These are phyloP conservation scores for Cucurbita moschata DNA, from an alignment of 306 rosid species.

Conservation along the genomic window DNA sequence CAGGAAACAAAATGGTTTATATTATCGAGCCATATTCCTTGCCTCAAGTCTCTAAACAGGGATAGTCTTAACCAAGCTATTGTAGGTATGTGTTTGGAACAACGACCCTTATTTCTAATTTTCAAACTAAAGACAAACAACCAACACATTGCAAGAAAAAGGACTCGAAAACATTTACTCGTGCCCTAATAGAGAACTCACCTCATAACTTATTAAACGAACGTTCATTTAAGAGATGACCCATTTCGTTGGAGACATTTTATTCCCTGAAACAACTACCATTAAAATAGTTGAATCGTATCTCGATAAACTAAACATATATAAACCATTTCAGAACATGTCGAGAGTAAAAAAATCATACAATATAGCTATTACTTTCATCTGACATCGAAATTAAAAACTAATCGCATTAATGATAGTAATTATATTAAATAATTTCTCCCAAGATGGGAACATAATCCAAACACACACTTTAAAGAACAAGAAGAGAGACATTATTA, in stretches of 20 bases:
- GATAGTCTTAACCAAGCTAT: too few relatives aligned
- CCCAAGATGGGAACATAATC: neutral
- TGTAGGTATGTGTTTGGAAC: too few relatives aligned
- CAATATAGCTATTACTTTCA: neutral
- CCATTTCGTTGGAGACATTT: neutral
- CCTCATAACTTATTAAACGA: neutral
- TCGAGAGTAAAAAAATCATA: too few relatives aligned
- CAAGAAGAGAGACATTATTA: neutral
- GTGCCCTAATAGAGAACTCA: neutral
- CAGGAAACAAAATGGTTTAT: too few relatives aligned
- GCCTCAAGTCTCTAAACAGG: too few relatives aligned
- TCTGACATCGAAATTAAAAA: neutral
- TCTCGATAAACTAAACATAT: neutral
- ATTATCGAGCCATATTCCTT: too few relatives aligned
- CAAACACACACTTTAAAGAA: neutral
- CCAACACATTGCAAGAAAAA: neutral
- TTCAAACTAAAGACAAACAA: neutral
- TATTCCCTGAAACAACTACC: too few relatives aligned
- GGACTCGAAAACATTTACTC: too few relatives aligned
- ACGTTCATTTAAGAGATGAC: neutral
- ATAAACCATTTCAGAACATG: neutral
- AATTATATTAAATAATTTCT: neutral
- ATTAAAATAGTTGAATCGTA: too few relatives aligned
- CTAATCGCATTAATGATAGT: neutral
- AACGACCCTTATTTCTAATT: too few relatives aligned